Conservation (phyloP, 345 rosid genomes). For the Geranium rotundifolium region DNA sequence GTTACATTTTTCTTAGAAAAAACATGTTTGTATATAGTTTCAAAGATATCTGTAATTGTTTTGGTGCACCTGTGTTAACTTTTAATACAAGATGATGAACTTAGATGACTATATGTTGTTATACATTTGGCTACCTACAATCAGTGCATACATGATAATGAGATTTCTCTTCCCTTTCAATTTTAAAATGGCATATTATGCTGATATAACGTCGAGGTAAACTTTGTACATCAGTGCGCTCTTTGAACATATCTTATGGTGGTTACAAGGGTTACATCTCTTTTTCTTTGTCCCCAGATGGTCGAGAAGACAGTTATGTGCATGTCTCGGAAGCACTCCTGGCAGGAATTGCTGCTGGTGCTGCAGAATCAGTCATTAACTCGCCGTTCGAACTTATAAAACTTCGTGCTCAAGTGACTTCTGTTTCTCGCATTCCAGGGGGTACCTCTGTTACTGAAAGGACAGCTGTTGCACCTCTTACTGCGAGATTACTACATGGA, state of each 20-base stretch:
- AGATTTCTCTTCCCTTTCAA: neutral
- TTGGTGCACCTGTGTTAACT: too few relatives aligned
- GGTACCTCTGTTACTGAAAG: conserved; percentile 22
- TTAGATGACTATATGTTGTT: neutral
- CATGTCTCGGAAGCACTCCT: conserved; percentile 58
- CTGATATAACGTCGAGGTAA: neutral
- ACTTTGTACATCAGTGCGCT: neutral
- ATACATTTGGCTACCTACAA: neutral
- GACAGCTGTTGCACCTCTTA: conserved; percentile 27
- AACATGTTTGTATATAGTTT: too few relatives aligned
- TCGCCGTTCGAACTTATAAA: conserved; percentile 82
- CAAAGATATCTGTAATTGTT: too few relatives aligned
- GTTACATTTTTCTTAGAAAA: too few relatives aligned
- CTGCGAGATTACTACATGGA: conserved; percentile 41
- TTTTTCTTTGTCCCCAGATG: conserved; percentile 35
- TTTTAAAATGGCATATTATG: neutral
- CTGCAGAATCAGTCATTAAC: conserved; percentile 49
- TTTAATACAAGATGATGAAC: too few relatives aligned
- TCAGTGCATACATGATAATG: neutral
- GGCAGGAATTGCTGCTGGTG: conserved; percentile 78
- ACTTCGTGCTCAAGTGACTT: conserved; percentile 63
- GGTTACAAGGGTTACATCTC: conserved; percentile 3
- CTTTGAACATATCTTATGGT: conserved; percentile 1
- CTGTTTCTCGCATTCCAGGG: conserved; percentile 48
- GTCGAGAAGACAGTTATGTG: conserved; percentile 64